phyloP scores from a whole-genome alignment of 2,329 filamentous ascomycete species.

The Fusarium keratoplasticum region DNA sequence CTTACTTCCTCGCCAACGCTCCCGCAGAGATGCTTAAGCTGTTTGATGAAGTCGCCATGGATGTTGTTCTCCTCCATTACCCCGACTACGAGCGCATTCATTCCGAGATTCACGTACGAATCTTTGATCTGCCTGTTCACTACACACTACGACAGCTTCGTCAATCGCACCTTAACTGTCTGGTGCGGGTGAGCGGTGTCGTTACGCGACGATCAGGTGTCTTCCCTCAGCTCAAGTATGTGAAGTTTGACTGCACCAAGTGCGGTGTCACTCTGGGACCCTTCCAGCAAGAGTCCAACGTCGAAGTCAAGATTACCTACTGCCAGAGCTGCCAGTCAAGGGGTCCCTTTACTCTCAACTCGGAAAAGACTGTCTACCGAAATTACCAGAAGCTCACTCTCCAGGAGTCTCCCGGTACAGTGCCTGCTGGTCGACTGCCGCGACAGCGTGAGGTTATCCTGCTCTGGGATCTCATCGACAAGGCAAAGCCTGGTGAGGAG shows the following conservation, averaged over 20 bases:
- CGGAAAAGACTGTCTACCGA: constrained; percentile 96
- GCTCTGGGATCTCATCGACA: constrained; percentile 96
- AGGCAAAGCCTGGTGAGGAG: constrained; percentile 96
- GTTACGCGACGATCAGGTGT: constrained; percentile 95
- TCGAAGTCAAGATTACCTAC: constrained; percentile 95
- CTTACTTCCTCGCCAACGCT: constrained; percentile 95
- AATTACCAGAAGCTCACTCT: constrained; percentile 99
- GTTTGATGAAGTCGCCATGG: constrained; percentile 96
- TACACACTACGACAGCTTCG: constrained; percentile 96
- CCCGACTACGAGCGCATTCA: constrained; percentile 98
- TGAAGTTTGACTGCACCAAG: constrained; percentile 97
- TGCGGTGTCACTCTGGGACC: constrained; percentile 92
- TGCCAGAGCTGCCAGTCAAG: constrained; percentile 97
- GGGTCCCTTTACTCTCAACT: constrained; percentile 94
- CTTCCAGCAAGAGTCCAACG: constrained; percentile 96
- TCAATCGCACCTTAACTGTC: constrained; percentile 94
- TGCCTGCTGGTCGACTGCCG: constrained; percentile 93
- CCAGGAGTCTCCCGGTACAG: constrained; percentile 96
- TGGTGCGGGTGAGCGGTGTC: constrained; percentile 93
- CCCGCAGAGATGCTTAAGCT: constrained; percentile 95
- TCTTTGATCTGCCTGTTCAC: constrained; percentile 92
- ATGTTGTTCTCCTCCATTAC: constrained; percentile 94
- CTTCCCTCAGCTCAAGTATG: constrained; percentile 97
- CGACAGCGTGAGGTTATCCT: constrained; percentile 94
- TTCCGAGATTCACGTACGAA: constrained; percentile 96